Base-by-base conservation (phyloP, 2,329 filamentous ascomycete species). In the Aspergillus sojae region DNA sequence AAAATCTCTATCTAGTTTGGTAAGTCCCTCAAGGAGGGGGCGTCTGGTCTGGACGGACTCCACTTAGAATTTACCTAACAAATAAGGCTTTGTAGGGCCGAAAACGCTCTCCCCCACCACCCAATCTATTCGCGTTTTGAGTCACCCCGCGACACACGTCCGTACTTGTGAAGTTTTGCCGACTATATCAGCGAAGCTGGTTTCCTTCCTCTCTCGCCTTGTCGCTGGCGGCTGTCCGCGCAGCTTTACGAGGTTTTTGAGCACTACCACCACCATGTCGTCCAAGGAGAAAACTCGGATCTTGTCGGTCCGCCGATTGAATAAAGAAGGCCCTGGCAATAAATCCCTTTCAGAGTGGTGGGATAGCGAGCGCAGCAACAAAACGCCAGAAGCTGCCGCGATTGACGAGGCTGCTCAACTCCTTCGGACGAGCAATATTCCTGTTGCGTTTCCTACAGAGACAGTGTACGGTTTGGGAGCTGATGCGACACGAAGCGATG, bases 401-500 rank as follows among this genome's bases (percentile, higher is more conserved):
- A 83, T 96, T 43, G 79, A 82, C 62, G 81, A 88, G 61, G 92
- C 92, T 1, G 92, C 91, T 2, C 75, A 83, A 14, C 84, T 89
- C 67, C 82, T 97, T 41, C 85, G 83, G 58, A 83, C 83, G 21
- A 88, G 85, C 58, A 85, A 92, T 74, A 85, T 85, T 4, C 95
- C 95, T 5, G 93, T 99, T 55, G 95, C 92, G 1, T 99, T 99
- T 75, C 95, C 95, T 0, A 99, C 95, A 0, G 95, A 99, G 80
- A 99, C 95, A 0, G 95, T 99, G 0, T 99, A 99, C 76, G 95
- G 95, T 0, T 85, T 99, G 9, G 95, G 93, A n/a, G 95, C 95
- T 16, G 95, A 98, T 80, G 95, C 95, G 12, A 98, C 94, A 30
- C 87, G 93, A 71, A 93, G 89, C 72, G 83, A 82, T 28, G 91